Conservation (phyloP, 2,329 filamentous ascomycete species). For the Monosporascus cannonballus region DNA sequence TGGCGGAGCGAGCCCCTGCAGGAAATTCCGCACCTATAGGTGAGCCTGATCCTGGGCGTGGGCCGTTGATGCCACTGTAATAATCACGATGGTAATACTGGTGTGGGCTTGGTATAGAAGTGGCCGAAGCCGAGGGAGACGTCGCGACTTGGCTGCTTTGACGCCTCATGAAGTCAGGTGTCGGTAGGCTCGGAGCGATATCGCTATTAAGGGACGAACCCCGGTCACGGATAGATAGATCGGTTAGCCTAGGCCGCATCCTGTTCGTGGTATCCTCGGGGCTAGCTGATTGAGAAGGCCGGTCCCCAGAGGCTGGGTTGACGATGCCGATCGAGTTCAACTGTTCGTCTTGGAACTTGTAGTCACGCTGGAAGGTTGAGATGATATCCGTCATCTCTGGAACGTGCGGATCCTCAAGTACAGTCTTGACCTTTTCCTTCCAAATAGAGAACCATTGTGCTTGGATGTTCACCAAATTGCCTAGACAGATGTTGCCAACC, state of each 20-base stretch:
- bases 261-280: conserved; percentile 44
- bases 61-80: conserved; percentile 37
- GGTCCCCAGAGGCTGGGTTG: conserved; percentile 63
- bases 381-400: conserved; percentile 69
- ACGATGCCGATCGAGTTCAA: conserved; percentile 68
- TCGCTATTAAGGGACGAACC: conserved; percentile 59
- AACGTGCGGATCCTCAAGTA: conserved; percentile 62
- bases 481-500: conserved; percentile 75
- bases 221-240: conserved; percentile 46
- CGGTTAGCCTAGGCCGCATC: conserved; percentile 42
- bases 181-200: conserved; percentile 54
- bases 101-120: conserved; percentile 41
- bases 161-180: conserved; percentile 60
- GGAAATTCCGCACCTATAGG: conserved; percentile 50
- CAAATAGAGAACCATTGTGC: conserved; percentile 76
- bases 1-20: conserved; percentile 41
- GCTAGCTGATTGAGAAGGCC: conserved; percentile 53
- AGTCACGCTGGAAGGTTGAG: conserved; percentile 72
- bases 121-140: conserved; percentile 45
- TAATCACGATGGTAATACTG: conserved; percentile 53
- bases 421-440: conserved; percentile 72
- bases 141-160: conserved; percentile 61
- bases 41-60: conserved; percentile 51
- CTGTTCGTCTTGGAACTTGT: conserved; percentile 66
- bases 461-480: conserved; percentile 80